Conservation (phyloP, 345 rosid species). For the Brassica cretica region DNA sequence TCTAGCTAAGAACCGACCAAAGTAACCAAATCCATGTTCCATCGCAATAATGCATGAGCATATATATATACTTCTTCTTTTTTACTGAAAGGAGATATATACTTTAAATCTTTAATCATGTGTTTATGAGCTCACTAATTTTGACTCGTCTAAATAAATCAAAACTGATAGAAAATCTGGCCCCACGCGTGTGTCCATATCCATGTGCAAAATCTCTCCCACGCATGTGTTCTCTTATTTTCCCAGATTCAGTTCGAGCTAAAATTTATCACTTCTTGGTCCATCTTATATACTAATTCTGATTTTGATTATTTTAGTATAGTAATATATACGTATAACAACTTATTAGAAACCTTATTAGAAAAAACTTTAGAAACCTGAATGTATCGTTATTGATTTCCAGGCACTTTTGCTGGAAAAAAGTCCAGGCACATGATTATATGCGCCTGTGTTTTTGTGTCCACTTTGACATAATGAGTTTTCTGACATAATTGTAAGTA, state of each 20-base stretch:
- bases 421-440: constrained; percentile 4
- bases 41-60: constrained; percentile 4
- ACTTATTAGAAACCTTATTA: neutral
- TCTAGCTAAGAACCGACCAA: constrained; percentile 24
- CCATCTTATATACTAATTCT: neutral
- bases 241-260: neutral
- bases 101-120: neutral
- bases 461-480: neutral
- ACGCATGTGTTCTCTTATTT: constrained; percentile 31
- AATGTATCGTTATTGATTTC: neutral
- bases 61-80: neutral
- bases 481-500: neutral
- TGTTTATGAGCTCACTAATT: constrained; percentile 16
- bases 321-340: neutral
- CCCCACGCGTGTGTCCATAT: constrained; percentile 33
- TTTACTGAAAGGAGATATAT: neutral
- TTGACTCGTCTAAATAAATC: neutral
- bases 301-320: neutral
- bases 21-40: constrained; percentile 15
- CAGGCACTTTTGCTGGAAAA: constrained; percentile 1
- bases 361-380: neutral
- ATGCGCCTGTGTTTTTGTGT: neutral
- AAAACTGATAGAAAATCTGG: neutral
- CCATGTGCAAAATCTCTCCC: constrained; percentile 34
- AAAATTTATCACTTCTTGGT: constrained; percentile 22